Evolutionary conservation across 495 filamentous ascomycete genomes (phyloP), one percentile per base, ranked within the genome.

Genomic region (Barbatosphaeria neglecta): DNA sequence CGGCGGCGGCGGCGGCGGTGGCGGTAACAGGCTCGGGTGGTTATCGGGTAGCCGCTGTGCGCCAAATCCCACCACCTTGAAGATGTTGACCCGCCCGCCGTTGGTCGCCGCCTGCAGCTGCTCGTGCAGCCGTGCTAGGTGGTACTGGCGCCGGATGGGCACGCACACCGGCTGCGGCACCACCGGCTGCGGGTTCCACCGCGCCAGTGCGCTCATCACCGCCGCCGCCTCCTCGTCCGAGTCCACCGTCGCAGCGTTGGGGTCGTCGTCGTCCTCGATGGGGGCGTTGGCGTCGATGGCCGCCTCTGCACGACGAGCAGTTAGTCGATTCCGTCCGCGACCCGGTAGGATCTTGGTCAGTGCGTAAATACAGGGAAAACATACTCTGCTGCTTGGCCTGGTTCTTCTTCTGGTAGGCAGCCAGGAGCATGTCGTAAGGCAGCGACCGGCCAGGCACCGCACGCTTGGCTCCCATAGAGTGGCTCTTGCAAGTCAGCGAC

Each of bases 341-440:
- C n/a, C n/a, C n/a, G n/a, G n/a, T n/a, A n/a, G n/a, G n/a, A n/a
- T n/a, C n/a, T n/a, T n/a, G n/a, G n/a, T n/a, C n/a, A n/a, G n/a
- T n/a, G n/a, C n/a, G n/a, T n/a, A n/a, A n/a, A n/a, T n/a, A n/a
- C 7, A 22, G 23, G n/a, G 13, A 20, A 39, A 22, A 20, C 9
- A 19, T 10, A 67, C 76, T 93, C 61, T 96, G 90, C 68, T 92
- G 86, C 55, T 93, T 90, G 11, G 92, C 92, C 65, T 97, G 92
- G 60, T 97, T 98, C 73, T 94, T 95, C 74, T 96, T 96, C 69
- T 98, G 92, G 63, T 98, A 97, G 16, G 87, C 84, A 23, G 86
- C 80, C 19, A 98, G 76, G 22, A 98, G 69, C 78, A 92, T 88
- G 62, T 97, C 90, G 59, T 98, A 98, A 1, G 93, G 93, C 43